These are phyloP conservation scores for Taphrina communis DNA, from an alignment of 1,139 yeast genomes.

Conservation along the genomic window DNA sequence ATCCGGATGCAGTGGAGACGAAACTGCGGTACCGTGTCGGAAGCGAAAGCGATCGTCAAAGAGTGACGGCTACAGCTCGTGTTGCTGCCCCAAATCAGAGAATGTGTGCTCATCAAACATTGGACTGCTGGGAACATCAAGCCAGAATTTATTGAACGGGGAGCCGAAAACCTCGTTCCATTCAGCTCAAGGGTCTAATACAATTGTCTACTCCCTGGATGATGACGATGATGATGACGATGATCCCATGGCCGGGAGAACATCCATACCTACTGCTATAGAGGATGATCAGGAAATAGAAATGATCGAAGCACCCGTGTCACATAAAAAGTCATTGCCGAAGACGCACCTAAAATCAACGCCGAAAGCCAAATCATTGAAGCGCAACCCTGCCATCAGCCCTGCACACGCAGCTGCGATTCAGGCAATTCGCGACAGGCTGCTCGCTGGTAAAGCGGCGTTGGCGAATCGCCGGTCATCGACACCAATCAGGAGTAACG, in stretches of 20 bases:
- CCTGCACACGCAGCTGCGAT: constrained; percentile 1
- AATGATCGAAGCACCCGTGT: not conserved
- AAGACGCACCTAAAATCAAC: not conserved
- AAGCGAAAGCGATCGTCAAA: not conserved
- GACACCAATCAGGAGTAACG: not conserved
- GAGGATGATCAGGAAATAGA: constrained; percentile 3
- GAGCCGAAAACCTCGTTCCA: not conserved
- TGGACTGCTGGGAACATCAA: not conserved
- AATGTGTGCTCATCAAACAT: not conserved
- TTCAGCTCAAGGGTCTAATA: not conserved
- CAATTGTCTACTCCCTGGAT: not conserved
- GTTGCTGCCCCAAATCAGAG: not conserved
- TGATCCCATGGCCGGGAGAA: not conserved
- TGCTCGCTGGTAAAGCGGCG: constrained; percentile 4
- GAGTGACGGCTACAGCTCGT: not conserved
- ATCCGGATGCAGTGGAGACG: not conserved
- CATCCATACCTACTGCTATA: not conserved
- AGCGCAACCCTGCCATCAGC: not conserved
- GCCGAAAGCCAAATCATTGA: not conserved
- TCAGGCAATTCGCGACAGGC: not conserved
- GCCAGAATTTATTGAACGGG: not conserved
- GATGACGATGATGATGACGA: not conserved
- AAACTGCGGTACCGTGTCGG: not conserved
- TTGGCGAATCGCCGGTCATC: constrained; percentile 3
- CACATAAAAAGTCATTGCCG: not conserved